phyloP scores from a whole-genome alignment of 192 early-diverging fungal genomes.

The Bifiguratus adelaidae region DNA sequence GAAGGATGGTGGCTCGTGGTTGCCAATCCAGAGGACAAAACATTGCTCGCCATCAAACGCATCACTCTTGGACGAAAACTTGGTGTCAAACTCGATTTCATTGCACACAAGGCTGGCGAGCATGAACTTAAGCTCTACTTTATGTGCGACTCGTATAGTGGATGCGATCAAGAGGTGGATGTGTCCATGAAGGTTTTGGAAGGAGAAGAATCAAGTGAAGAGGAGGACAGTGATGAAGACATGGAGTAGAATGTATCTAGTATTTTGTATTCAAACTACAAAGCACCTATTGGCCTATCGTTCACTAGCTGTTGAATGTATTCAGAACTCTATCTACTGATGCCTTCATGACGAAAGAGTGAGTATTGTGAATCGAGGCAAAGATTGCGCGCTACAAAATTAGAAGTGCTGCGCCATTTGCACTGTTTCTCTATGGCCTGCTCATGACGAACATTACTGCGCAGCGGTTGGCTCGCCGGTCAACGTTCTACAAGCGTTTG shows the following conservation, averaged over 20 bases:
- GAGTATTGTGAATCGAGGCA: too few species aligned
- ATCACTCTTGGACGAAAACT: constrained; percentile 51
- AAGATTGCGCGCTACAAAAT: too few species aligned
- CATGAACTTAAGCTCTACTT: constrained; percentile 68
- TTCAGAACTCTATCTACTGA: too few species aligned
- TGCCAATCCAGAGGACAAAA: constrained; percentile 66
- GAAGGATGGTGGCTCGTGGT: constrained; percentile 99
- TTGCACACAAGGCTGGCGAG: constrained; percentile 49
- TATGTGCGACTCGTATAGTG: constrained; percentile 91
- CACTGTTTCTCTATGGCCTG: too few species aligned
- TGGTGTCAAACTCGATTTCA: constrained; percentile 72
- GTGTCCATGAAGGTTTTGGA: constrained; percentile 47
- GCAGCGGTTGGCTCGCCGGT: too few species aligned
- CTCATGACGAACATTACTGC: too few species aligned
- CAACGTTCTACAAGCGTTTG: too few species aligned
- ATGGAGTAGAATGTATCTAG: constrained; percentile 19
- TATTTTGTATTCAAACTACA: too few species aligned
- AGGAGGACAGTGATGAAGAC: constrained; percentile 35
- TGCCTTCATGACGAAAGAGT: too few species aligned
- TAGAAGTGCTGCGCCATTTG: too few species aligned
- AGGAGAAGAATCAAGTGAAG: constrained; percentile 38
- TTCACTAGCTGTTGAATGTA: too few species aligned
- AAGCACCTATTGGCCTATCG: too few species aligned
- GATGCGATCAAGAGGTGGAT: constrained; percentile 94
- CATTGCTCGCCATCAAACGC: constrained; percentile 86